Conservation (phyloP, 495 filamentous ascomycete genomes). For the Geoglossum glabrum region DNA sequence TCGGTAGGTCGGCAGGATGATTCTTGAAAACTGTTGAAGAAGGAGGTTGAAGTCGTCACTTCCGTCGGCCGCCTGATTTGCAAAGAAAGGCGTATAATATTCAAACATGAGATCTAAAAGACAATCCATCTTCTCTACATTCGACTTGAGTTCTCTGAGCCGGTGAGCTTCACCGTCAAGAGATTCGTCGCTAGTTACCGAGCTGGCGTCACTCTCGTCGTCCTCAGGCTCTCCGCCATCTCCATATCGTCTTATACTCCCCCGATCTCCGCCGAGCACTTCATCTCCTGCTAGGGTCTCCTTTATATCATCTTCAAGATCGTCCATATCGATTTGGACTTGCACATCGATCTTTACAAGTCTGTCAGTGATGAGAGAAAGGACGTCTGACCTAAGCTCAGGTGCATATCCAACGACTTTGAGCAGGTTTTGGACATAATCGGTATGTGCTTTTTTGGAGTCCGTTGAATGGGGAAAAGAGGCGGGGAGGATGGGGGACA, state of each 20-base stretch:
- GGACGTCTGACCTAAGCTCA: slow-evolving; percentile 62
- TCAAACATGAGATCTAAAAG: slow-evolving; percentile 78
- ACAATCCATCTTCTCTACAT: slow-evolving; percentile 80
- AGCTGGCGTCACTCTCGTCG: slow-evolving; percentile 37
- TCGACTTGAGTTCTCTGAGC: slow-evolving; percentile 45
- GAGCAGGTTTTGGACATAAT: slow-evolving; percentile 63
- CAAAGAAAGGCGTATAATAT: slow-evolving; percentile 52
- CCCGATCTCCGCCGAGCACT: neutral
- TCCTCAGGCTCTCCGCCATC: slow-evolving; percentile 36
- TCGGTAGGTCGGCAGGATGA: slow-evolving; percentile 73
- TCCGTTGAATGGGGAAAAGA: slow-evolving; percentile 63
- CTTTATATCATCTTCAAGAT: slow-evolving; percentile 47
- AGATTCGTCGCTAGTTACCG: slow-evolving; percentile 25
- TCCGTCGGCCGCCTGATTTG: slow-evolving; percentile 22
- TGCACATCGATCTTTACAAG: slow-evolving; percentile 87
- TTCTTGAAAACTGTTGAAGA: slow-evolving; percentile 59
- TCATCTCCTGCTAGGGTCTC: slow-evolving; percentile 7
- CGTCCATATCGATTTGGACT: slow-evolving; percentile 81
- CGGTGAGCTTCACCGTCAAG: slow-evolving; percentile 28
- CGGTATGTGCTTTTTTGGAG: slow-evolving; percentile 45
- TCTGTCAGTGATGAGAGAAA: slow-evolving; percentile 60
- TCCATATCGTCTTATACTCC: slow-evolving; percentile 1
- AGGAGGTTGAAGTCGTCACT: slow-evolving; percentile 41
- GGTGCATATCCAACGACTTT: slow-evolving; percentile 53
- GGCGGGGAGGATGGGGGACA: slow-evolving; percentile 39